These are phyloP conservation scores for Solanum lycopersicoides DNA, from an alignment of 257 asterid genomes.

Conservation along the genomic window DNA sequence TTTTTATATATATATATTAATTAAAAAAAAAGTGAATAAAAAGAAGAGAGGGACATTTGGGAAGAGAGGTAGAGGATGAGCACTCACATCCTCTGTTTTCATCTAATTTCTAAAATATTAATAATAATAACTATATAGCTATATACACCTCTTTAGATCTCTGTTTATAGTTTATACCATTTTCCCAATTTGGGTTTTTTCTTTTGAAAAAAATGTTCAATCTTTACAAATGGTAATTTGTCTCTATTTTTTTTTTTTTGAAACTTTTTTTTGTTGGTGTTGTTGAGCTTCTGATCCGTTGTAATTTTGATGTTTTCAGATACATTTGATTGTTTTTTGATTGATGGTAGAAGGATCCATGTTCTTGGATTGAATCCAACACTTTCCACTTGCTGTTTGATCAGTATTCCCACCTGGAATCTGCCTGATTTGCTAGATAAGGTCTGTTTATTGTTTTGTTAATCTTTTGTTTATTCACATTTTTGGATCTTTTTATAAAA, in stretches of 20 bases:
- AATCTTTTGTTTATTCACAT: constrained; percentile 3
- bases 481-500: constrained; percentile 29
- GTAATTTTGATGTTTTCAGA: neutral
- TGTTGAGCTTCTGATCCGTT: neutral
- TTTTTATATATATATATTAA: neutral
- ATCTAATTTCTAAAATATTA: neutral
- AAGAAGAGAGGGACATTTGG: constrained; percentile 3
- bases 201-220: neutral
- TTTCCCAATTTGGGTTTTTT: neutral
- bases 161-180: neutral
- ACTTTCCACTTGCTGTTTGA: constrained; percentile 38
- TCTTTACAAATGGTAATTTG: neutral
- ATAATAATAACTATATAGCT: neutral
- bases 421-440: constrained; percentile 68
- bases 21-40: neutral
- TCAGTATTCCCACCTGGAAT: constrained; percentile 42
- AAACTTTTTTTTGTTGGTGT: neutral
- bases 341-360: neutral
- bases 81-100: constrained; percentile 8
- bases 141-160: neutral
- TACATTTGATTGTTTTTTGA: neutral
- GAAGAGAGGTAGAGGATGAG: constrained; percentile 1
- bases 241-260: neutral
- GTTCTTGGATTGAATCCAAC: constrained; percentile 21
- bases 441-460: constrained; percentile 23